Base-by-base conservation (phyloP, 805 yeast genomes). In the Saccharomycopsis amapae region DNA sequence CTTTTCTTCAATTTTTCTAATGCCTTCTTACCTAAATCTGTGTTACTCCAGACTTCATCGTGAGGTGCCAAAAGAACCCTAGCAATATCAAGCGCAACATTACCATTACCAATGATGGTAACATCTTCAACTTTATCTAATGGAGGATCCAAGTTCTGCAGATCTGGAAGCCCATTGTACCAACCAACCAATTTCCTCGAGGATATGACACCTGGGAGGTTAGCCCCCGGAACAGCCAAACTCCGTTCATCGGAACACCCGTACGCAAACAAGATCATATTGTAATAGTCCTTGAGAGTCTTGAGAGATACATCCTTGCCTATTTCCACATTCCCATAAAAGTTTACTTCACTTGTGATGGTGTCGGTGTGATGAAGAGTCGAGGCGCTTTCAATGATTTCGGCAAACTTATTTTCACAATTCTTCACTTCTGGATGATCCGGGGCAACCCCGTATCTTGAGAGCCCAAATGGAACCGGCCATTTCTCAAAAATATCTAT, bases 391-490 rank as follows among this genome's bases (percentile, higher is more conserved):
- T 59, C 46, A 13, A 67, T 66, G 19, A 69, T 66, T 44, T 80
- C 79, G 7, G 71, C 73, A 58, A 93, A 82, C 43, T 88, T 79
- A 17, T 83, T 68, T 42, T 69, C 73, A 56, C 93, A 84, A 49
- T 79, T 79, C 61, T 89, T 90, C 26, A 93, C 97, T 57, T 93
- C 97, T 0, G 96, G 96, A 63, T 93, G 97, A 63, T 93, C 99
- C 2, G 99, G 99, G 0, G 98, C 97, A n/a, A 93, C 97, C 1
- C 99, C 99, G 59, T 76, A 89, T 30, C 99, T 65, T 35, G 89
- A 79, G 28, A 93, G 69, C 0, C 99, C 99, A 65, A 74, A 90
- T 0, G 98, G 98, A 5, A 88, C 80, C 0, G 97, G 96, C 22
- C 80, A 66, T 51, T 77, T 73, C 58, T 93, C 99, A 67, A 79